Evolutionary conservation across 1,284 basidiomycete genomes (phyloP).

Genomic region (Ceratobasidium sp.): DNA sequence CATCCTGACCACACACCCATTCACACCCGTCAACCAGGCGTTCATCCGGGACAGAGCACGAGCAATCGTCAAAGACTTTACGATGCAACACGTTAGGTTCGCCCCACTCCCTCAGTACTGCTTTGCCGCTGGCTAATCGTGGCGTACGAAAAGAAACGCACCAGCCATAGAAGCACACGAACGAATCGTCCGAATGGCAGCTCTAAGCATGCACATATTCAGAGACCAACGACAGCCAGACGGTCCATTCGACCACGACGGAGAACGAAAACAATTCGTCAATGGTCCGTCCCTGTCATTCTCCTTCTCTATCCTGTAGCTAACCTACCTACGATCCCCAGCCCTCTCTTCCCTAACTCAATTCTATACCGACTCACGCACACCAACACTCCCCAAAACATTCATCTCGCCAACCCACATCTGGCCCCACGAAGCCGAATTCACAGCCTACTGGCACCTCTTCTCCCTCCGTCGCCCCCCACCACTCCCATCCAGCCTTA

Average conservation of each 20-base stretch:
- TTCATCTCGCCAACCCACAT: slow-evolving; percentile 24
- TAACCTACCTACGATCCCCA: background rate
- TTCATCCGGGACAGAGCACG: slow-evolving; percentile 34
- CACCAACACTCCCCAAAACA: slow-evolving; percentile 32
- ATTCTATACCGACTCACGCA: slow-evolving; percentile 35
- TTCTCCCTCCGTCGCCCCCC: slow-evolving; percentile 31
- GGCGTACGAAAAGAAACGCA: slow-evolving; percentile 11
- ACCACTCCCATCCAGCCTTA: background rate
- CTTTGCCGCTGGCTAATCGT: background rate
- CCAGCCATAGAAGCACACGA: slow-evolving; percentile 31
- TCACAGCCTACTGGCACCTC: slow-evolving; percentile 34
- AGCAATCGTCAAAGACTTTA: slow-evolving; percentile 34
- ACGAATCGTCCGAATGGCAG: slow-evolving; percentile 38
- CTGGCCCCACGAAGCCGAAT: slow-evolving; percentile 26
- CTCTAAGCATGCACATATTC: slow-evolving; percentile 34
- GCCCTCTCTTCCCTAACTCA: slow-evolving; percentile 26
- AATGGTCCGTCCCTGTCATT: slow-evolving; percentile 14
- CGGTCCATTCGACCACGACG: slow-evolving; percentile 36
- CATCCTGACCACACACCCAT: slow-evolving; percentile 23
- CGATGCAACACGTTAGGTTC: slow-evolving; percentile 36
- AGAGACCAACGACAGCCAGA: slow-evolving; percentile 33
- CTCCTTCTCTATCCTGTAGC: background rate
- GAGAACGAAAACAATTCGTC: slow-evolving; percentile 35
- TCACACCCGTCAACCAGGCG: slow-evolving; percentile 33
- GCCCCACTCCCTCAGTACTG: background rate